A percentile compares a stretch with the other conserved stretches of the same genome.
Evolutionary conservation across 208 protist genomes (phyloP).

Genomic region (Wallacemonas sp.): DNA sequence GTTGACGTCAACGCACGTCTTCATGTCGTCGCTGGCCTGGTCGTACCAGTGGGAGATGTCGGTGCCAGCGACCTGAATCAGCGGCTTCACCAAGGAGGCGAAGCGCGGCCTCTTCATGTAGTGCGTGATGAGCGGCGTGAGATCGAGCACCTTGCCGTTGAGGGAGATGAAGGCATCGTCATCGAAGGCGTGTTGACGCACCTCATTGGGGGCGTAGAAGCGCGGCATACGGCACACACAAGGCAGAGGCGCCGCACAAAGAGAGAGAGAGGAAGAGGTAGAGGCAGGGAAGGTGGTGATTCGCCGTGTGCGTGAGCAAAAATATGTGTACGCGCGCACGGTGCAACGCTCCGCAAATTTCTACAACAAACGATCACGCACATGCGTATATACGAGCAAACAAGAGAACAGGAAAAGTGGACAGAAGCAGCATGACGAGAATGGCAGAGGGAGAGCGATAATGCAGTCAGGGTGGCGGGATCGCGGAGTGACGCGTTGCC

Average conservation of each 20-base stretch:
- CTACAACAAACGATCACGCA: too few relatives aligned
- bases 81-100: conserved; percentile 64
- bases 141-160: conserved; percentile 90
- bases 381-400: too few relatives aligned
- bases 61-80: conserved; percentile 80
- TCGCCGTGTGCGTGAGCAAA: too few relatives aligned
- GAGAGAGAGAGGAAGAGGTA: not conserved
- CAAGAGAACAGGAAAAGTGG: too few relatives aligned
- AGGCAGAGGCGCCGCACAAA: too few relatives aligned
- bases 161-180: conserved; percentile 90
- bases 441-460: too few relatives aligned
- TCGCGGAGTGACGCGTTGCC: too few relatives aligned
- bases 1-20: conserved; percentile 80
- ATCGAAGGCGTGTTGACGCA: conserved; percentile 86
- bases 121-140: conserved; percentile 79
- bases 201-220: conserved; percentile 89
- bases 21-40: conserved; percentile 62
- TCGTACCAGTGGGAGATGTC: conserved; percentile 95
- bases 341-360: too few relatives aligned
- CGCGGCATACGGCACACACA: conserved; percentile 40
- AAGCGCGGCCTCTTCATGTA: conserved; percentile 60
- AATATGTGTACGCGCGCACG: too few relatives aligned
- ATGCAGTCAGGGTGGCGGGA: too few relatives aligned
- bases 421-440: too few relatives aligned
- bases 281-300: too few relatives aligned